Conservation (phyloP, 208 protist genomes). For the Trypanosoma grayi region DNA sequence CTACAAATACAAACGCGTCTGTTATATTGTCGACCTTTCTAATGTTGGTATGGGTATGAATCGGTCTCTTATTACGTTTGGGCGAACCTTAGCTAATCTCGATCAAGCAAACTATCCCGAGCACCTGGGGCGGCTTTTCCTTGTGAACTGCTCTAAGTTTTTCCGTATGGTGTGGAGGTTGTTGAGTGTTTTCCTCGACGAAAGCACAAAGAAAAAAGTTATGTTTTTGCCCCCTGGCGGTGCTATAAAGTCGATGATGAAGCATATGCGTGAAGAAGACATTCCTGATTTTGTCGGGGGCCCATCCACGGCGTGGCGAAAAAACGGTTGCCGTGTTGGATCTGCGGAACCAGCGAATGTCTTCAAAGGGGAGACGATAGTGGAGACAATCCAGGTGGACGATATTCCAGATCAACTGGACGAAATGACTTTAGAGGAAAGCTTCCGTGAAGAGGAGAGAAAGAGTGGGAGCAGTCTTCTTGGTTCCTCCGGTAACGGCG, state of each 20-base stretch:
- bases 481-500: neutral
- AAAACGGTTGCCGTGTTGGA: constrained; percentile 49
- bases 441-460: neutral
- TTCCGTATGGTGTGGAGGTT: constrained; percentile 77
- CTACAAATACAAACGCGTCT: constrained; percentile 65
- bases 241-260: constrained; percentile 45
- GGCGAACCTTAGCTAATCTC: constrained; percentile 60
- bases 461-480: neutral
- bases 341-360: constrained; percentile 56
- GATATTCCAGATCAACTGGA: neutral
- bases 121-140: constrained; percentile 68
- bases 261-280: constrained; percentile 59
- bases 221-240: constrained; percentile 49
- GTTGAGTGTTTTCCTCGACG: constrained; percentile 78
- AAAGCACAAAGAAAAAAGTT: constrained; percentile 81
- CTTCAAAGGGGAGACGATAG: constrained; percentile 19
- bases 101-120: constrained; percentile 90
- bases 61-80: constrained; percentile 76
- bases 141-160: constrained; percentile 79
- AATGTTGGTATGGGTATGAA: constrained; percentile 60
- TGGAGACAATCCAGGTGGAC: neutral
- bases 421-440: neutral
- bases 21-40: constrained; percentile 69
- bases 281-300: constrained; percentile 82
- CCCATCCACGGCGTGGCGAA: constrained; percentile 61